Conservation (phyloP, 352 stramenopile genomes). For the Blastocystis sp. region DNA sequence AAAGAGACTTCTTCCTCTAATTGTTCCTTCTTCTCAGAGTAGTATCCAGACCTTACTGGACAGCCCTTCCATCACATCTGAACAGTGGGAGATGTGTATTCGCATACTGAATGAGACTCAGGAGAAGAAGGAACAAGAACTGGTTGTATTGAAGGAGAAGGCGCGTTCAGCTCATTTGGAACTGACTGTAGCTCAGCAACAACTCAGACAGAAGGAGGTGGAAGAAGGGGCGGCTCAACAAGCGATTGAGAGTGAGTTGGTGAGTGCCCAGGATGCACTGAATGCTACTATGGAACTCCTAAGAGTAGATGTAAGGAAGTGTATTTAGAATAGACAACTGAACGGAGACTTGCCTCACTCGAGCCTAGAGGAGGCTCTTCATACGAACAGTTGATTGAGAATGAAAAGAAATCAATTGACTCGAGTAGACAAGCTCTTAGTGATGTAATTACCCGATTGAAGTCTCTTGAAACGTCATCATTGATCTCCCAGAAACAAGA, state of each 20-base stretch:
- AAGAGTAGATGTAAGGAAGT: conserved; percentile 78
- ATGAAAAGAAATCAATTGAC: neutral
- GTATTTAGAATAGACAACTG: neutral
- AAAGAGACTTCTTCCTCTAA: neutral
- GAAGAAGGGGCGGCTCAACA: conserved; percentile 72
- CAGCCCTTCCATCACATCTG: neutral
- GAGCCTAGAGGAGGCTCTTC: neutral
- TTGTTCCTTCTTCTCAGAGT: neutral
- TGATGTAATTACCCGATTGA: neutral
- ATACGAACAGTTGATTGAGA: neutral
- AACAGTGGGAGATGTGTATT: neutral
- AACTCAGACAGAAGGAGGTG: conserved; percentile 72
- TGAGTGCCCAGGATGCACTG: conserved; percentile 72
- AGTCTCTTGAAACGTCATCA: neutral
- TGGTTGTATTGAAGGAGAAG: neutral
- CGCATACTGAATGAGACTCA: neutral
- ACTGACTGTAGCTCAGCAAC: conserved; percentile 72
- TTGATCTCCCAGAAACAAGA: neutral
- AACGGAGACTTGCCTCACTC: neutral
- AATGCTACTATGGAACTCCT: conserved; percentile 72
- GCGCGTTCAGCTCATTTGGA: neutral
- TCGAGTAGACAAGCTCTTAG: neutral
- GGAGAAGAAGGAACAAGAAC: neutral
- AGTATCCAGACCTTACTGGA: neutral
- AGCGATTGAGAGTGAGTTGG: conserved; percentile 70